A percentile compares a stretch with the other conserved stretches of the same genome.
phyloP scores from a whole-genome alignment of 495 filamentous ascomycete genomes.

The Aspergillus conjunctus region DNA sequence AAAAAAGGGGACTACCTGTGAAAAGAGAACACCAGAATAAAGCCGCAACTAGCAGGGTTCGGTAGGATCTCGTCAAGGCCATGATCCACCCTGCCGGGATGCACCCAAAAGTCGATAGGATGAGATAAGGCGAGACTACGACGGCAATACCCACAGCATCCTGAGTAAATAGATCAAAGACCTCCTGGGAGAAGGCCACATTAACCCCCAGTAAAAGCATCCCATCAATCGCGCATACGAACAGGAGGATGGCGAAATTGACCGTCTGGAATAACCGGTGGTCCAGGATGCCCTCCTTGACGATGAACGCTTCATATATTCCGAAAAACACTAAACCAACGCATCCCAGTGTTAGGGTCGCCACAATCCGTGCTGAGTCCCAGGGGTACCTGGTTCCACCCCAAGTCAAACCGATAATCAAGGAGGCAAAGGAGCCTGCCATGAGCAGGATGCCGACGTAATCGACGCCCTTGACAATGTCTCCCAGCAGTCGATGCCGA shows the following conservation, averaged over 20 bases:
- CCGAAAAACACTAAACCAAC: neutral
- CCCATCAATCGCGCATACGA: slow-evolving; percentile 3
- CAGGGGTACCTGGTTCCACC: neutral
- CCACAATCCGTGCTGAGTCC: neutral
- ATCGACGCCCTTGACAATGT: neutral
- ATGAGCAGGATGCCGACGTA: neutral
- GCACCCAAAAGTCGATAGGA: slow-evolving; percentile 1
- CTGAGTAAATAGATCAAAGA: neutral
- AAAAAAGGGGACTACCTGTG: neutral
- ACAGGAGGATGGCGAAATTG: slow-evolving; percentile 2
- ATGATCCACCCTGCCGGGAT: neutral
- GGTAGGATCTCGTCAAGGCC: neutral
- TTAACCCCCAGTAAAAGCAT: slow-evolving; percentile 5
- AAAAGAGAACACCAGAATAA: slow-evolving; percentile 2
- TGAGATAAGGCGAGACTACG: neutral
- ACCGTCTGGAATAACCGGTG: slow-evolving; percentile 1
- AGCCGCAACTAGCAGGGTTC: neutral
- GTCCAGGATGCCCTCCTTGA: slow-evolving; percentile 5
- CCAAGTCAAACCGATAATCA: neutral
- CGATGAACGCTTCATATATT: neutral
- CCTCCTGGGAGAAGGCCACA: neutral
- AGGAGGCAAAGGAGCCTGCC: neutral
- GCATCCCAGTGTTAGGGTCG: neutral
- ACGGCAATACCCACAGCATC: slow-evolving; percentile 2
- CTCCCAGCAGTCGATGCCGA: neutral